A percentile compares a stretch with the other conserved stretches of the same genome.
These are phyloP conservation scores for Phytophthora foliorum DNA, from an alignment of 352 stramenopile species.

Conservation along the genomic window DNA sequence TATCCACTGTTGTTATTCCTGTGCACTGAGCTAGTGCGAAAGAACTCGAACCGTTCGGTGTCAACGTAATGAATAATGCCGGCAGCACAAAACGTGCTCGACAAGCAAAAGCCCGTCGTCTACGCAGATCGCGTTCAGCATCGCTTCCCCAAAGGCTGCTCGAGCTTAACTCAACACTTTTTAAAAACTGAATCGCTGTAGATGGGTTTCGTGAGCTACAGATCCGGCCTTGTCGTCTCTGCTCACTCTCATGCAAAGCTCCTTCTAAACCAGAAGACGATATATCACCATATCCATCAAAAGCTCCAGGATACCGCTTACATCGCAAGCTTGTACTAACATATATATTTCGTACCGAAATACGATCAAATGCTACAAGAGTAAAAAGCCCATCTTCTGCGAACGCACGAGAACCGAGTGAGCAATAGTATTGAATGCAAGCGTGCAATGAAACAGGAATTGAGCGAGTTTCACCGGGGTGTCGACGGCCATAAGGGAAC, in stretches of 20 bases:
- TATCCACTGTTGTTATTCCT: neutral
- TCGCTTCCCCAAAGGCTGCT: neutral
- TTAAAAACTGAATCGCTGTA: neutral
- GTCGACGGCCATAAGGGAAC: neutral
- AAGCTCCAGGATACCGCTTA: neutral
- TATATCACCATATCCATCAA: neutral
- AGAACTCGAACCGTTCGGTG: neutral
- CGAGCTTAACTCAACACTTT: neutral
- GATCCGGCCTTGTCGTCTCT: neutral
- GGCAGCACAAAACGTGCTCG: too few relatives aligned
- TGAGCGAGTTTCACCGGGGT: neutral
- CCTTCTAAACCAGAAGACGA: neutral
- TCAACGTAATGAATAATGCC: too few relatives aligned
- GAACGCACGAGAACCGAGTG: neutral
- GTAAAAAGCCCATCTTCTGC: slow-evolving; percentile 2
- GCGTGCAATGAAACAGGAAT: neutral
- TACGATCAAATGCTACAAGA: neutral
- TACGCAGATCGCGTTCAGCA: neutral
- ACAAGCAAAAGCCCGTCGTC: neutral
- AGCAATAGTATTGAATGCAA: neutral
- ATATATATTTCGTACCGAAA: neutral
- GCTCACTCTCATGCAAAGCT: neutral
- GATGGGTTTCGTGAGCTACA: neutral
- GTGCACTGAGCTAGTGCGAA: neutral
- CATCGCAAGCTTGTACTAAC: neutral